phyloP scores from a whole-genome alignment of 805 yeast species.

The Starmerella potacharoeniae region DNA sequence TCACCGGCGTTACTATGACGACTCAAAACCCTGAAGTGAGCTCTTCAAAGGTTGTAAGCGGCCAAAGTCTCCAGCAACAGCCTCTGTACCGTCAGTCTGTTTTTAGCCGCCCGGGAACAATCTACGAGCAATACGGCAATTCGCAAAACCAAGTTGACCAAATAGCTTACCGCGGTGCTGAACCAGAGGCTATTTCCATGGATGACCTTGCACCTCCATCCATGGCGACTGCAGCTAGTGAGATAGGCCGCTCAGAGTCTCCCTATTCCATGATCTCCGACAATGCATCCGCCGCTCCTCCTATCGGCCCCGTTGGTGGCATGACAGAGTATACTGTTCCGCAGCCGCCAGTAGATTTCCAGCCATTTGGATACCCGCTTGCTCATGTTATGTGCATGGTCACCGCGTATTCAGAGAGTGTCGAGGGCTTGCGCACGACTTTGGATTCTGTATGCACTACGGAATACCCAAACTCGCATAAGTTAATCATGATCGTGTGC shows the following conservation, averaged over 20 bases:
- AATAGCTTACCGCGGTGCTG: constrained; percentile 24
- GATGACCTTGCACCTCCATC: constrained; percentile 17
- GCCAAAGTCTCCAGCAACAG: constrained; percentile 26
- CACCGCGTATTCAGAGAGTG: constrained; percentile 92
- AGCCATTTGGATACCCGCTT: constrained; percentile 76
- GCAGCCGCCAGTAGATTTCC: constrained; percentile 81
- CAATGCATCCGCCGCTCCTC: constrained; percentile 2
- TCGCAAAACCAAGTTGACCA: constrained; percentile 17
- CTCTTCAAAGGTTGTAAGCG: constrained; percentile 27
- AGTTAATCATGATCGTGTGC: constrained; percentile 71
- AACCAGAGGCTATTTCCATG: constrained; percentile 14
- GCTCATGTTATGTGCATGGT: constrained; percentile 64
- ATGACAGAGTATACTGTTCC: constrained; percentile 58
- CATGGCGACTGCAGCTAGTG: background rate
- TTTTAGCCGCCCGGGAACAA: constrained; percentile 5
- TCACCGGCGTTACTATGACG: constrained; percentile 25
- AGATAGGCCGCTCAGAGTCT: constrained; percentile 5
- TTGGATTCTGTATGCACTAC: constrained; percentile 90
- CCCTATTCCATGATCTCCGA: constrained; percentile 7
- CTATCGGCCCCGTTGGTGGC: constrained; percentile 25
- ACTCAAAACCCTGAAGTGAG: constrained; percentile 26
- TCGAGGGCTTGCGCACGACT: constrained; percentile 72
- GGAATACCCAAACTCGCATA: constrained; percentile 91
- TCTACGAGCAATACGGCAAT: constrained; percentile 8
- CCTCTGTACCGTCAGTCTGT: constrained; percentile 23